Evolutionary conservation across 2,329 filamentous ascomycete genomes (phyloP).

Genomic region (Hansfordia pulvinata): DNA sequence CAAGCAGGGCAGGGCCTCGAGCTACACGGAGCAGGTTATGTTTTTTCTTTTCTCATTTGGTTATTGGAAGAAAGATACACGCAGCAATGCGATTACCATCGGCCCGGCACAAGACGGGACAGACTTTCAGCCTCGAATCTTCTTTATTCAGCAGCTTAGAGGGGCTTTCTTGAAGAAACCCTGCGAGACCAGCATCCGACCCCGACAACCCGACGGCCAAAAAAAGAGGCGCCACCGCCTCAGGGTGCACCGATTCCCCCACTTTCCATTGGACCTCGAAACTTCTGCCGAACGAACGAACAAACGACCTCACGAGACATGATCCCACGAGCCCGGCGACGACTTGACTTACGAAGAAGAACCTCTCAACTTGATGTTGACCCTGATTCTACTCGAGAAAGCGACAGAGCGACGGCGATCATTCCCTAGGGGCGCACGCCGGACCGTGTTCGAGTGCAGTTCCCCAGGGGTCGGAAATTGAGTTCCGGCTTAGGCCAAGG

Average conservation of each 20-base stretch:
- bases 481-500: too few relatives aligned
- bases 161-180: constrained; percentile 26
- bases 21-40: constrained; percentile 25
- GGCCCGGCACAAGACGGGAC: constrained; percentile 34
- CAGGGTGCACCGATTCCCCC: constrained; percentile 19
- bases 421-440: too few relatives aligned
- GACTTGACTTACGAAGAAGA: too few relatives aligned
- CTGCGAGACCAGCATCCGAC: constrained; percentile 19
- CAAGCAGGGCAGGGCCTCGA: constrained; percentile 31
- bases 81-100: constrained; percentile 45
- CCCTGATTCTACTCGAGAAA: too few relatives aligned
- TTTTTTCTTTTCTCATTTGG: constrained; percentile 18
- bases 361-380: too few relatives aligned
- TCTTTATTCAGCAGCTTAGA: constrained; percentile 21
- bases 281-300: too few relatives aligned
- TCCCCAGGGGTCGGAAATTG: too few relatives aligned
- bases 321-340: too few relatives aligned
- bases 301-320: too few relatives aligned
- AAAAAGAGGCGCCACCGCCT: constrained; percentile 7
- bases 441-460: too few relatives aligned
- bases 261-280: background rate
- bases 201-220: constrained; percentile 11
- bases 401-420: too few relatives aligned
- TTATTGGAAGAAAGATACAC: constrained; percentile 35
- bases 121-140: constrained; percentile 18